Conservation (phyloP, 495 filamentous ascomycete species). For the Pyrenula aspistea region DNA sequence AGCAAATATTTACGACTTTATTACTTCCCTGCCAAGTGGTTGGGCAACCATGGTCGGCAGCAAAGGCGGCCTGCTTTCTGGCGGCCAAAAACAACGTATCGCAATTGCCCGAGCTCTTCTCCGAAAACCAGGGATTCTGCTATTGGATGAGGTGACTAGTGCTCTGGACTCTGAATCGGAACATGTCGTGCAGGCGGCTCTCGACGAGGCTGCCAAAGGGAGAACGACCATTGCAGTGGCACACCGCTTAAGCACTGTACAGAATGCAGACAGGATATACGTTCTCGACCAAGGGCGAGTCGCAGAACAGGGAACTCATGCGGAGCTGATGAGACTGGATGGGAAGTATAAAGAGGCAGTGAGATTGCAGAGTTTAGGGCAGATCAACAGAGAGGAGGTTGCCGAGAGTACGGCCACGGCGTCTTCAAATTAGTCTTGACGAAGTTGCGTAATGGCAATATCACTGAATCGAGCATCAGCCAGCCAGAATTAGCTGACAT, state of each 20-base stretch:
- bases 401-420: neutral
- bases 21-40: constrained; percentile 62
- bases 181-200: constrained; percentile 69
- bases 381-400: constrained; percentile 17
- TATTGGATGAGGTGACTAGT: constrained; percentile 76
- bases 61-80: constrained; percentile 67
- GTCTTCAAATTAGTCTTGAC: neutral
- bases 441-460: no score
- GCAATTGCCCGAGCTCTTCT: constrained; percentile 65
- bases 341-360: constrained; percentile 70
- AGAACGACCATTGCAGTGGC: constrained; percentile 72
- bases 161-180: constrained; percentile 74
- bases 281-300: constrained; percentile 69
- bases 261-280: constrained; percentile 75
- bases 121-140: constrained; percentile 55
- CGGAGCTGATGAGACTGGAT: constrained; percentile 49
- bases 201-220: constrained; percentile 62
- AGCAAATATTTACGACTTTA: constrained; percentile 89
- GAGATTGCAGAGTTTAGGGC: constrained; percentile 66
- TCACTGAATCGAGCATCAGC: no score
- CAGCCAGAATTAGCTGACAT: no score
- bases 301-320: constrained; percentile 62
- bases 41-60: constrained; percentile 65
- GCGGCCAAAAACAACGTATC: constrained; percentile 77
- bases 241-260: constrained; percentile 66